Base-by-base conservation (phyloP, 768 basidiomycete genomes). In the Xanthoconium purpureum region DNA sequence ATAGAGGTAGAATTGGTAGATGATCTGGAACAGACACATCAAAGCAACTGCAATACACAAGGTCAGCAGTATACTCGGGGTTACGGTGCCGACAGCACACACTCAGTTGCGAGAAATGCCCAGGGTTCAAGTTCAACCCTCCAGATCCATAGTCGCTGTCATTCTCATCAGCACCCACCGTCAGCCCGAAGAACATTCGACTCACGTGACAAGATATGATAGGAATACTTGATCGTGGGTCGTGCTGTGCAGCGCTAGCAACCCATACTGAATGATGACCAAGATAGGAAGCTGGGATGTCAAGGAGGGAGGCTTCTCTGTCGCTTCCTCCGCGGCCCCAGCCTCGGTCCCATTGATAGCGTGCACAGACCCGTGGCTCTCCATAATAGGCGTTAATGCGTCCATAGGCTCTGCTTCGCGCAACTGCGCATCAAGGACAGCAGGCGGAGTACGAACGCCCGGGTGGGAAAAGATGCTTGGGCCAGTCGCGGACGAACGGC, bases 21-120 rank as follows among this genome's bases (percentile, higher is more conserved):
- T 84, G 50, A 97, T 89, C 71, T 95, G 94, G 58, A 86, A 90
- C n/a, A 94, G 78, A 71, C 92, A 95, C 94, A 97, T 96, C 54
- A 96, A 64, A 7, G 91, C 91, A 68, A 91, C 91, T 93, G 61
- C n/a, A 48, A 55, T 36, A 60, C 15, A n/a, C 30, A 3, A 18
- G 54, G 40, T 52, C 43, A 58, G 60, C 7, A 8, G 0, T 24
- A 47, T 24, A 47, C 28, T 54, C n/a, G 20, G 60, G 30, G 62
- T 45, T 20, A 36, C 29, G 14, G 29, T 38, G 40, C 7, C 15
- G 48, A 29, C 14, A n/a, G 5, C 37, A 74, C 83, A 50, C 57
- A 92, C 88, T 94, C 17, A 98, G 81, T 68, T 93, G 86, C 3
- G 95, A 92, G 73, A 95, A 99, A 72, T 97, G 84, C 2, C 88